Evolutionary conservation across 305 asterid species (phyloP), one percentile per base, ranked within the genome.

Genomic region (Fraxinus sp.): DNA sequence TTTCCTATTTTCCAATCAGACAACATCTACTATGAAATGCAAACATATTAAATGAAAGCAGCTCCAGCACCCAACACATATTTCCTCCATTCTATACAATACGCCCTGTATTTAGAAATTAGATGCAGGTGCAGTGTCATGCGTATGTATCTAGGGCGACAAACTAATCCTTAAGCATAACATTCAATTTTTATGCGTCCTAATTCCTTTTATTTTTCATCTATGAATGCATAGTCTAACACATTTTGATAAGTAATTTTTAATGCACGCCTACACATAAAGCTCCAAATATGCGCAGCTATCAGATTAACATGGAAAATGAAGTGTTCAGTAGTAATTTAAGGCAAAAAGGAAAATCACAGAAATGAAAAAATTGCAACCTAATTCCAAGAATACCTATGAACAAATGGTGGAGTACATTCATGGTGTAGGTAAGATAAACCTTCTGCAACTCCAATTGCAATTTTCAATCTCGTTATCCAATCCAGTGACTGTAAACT

Each of bases 401-500:
- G 94, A 84, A 91, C 94, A 37, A 88, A 84, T 77, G 94, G 93
- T 3, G 94, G 92, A 8, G 79, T 83, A 72, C 92, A 91, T 80
- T 91, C 94, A 83, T 91, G 92, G 79, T 91, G 94, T 55, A 55
- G 66, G 66, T 55, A 55, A 55, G 66, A 55, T 55, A 55, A 55
- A 55, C 66, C 66, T 55, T 91, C 94, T 5, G 93, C 94, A 74
- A 92, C 90, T 73, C 92, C 94, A 75, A 85, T 90, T 32, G 94
- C 94, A 79, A 91, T 90, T 83, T 91, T 91, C 36, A 89, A 87
- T 79, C 94, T 86, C 24, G 94, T 91, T 79, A 91, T 91, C 94
- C 94, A 91, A 90, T 91, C 94, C 85, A 91, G 80, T 36, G 94
- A 91, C 77, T 88, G 90, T 59, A 91, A 87, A 85, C 90, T 83